Evolutionary conservation across 371 early-diverging fungal genomes (phyloP), one percentile per base, ranked within the genome.

Genomic region (Apophysomyces ossiformis): DNA sequence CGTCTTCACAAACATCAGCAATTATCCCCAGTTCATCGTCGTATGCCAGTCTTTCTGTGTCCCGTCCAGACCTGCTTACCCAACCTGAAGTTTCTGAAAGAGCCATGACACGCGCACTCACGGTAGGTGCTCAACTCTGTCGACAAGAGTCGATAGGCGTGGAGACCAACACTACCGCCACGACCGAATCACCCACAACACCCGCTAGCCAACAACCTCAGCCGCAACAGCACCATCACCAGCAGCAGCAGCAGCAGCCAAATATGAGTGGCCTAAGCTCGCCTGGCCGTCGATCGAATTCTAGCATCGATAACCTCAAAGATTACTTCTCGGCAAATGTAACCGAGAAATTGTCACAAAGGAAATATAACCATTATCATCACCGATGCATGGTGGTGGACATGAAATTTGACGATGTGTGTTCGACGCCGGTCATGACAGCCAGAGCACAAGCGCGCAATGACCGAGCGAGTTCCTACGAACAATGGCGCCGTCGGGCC

Each of bases 381-480:
- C 39, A 62, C 3, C 59, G 66, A 11, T 57, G 70, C 57, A 54
- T 60, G 36, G 58, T 57, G n/a, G 59, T 74, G 7, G 74, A 74
- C 45, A 60, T 56, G 43, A 74, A 74, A 46, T 68, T 74, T 66
- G 65, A 70, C 18, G 74, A 74, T 39, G 70, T 74, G 9, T 70
- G 66, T 35, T 64, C 68, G 5, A 70, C 70, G 2, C 70, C 70
- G 16, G 66, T 74, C 36, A 45, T 74, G 32, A 67, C 70, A 0
- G 70, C 70, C 15, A 61, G 74, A 16, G 58, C 74, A 15, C 68
- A 69, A 45, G 61, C 68, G 4, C 47, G 63, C 4, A 38, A 66
- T 26, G 70, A 74, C 26, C 38, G 67, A 5, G 54, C 56, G 45
- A 65, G 69, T 18, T 65, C 65, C 1, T 63, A 45, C 36, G 69